These are phyloP conservation scores for Stemphylium beticola DNA, from an alignment of 2,329 filamentous ascomycete species.

Conservation along the genomic window DNA sequence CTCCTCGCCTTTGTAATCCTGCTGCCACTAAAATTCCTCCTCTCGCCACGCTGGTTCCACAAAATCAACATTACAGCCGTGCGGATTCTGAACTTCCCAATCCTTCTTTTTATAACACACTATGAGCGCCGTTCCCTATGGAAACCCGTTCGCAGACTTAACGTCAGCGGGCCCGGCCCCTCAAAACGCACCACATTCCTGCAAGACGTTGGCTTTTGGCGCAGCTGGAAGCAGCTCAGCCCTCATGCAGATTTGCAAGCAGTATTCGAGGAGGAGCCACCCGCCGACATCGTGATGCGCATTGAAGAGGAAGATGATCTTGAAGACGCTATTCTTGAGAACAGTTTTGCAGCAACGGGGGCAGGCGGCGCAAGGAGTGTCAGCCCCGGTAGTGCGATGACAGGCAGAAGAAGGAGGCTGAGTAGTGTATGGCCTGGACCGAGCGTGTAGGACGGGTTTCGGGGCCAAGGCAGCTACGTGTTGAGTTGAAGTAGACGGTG, in stretches of 20 bases:
- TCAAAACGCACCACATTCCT: constrained; percentile 51
- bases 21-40: constrained; percentile 77
- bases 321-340: constrained; percentile 52
- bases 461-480: background rate
- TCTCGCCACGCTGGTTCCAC: constrained; percentile 85
- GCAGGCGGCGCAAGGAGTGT: constrained; percentile 32
- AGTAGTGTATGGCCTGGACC: constrained; percentile 46
- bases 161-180: constrained; percentile 39
- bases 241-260: constrained; percentile 74
- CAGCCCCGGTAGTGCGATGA: constrained; percentile 40
- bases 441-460: constrained; percentile 2
- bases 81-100: constrained; percentile 74
- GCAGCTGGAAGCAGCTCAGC: constrained; percentile 70
- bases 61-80: constrained; percentile 84
- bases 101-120: constrained; percentile 73
- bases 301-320: constrained; percentile 59
- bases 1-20: constrained; percentile 76
- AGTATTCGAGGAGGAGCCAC: constrained; percentile 75
- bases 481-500: background rate
- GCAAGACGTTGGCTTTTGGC: constrained; percentile 56
- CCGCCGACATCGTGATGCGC: constrained; percentile 58
- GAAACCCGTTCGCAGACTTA: constrained; percentile 53
- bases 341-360: constrained; percentile 42
- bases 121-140: constrained; percentile 75
- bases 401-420: constrained; percentile 40